Evolutionary conservation across 2,329 filamentous ascomycete genomes (phyloP).

Genomic region (Teratosphaeria zuluensis): DNA sequence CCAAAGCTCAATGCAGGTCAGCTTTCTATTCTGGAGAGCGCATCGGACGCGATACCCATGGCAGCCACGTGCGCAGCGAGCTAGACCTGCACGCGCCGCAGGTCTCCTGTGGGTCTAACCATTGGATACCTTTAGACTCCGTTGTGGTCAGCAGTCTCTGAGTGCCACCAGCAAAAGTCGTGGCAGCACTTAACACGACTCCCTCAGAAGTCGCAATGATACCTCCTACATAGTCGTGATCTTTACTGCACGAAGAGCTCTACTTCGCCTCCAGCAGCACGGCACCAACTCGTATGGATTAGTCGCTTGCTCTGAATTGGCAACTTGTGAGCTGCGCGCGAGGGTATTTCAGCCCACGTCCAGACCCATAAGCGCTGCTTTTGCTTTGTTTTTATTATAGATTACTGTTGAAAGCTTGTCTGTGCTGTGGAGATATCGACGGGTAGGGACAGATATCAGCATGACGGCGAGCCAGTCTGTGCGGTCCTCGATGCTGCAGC

Average conservation of each 20-base stretch:
- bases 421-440: background rate
- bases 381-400: background rate
- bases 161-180: background rate
- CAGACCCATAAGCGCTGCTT: background rate
- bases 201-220: background rate
- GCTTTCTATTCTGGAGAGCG: background rate
- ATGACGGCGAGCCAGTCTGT: background rate
- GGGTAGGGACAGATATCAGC: background rate
- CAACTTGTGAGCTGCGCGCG: background rate
- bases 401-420: background rate
- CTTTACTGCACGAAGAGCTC: background rate
- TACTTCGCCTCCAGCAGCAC: background rate
- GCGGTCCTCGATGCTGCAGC: background rate
- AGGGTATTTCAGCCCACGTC: background rate
- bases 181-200: background rate
- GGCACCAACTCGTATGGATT: background rate
- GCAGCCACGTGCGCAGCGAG: background rate
- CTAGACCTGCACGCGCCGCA: background rate
- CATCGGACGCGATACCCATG: background rate
- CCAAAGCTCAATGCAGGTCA: background rate
- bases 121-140: background rate
- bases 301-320: background rate
- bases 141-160: background rate
- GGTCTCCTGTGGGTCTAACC: background rate
- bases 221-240: too few species aligned